phyloP scores from a whole-genome alignment of 805 yeast genomes.

The Kodamaea kakaduensis region DNA sequence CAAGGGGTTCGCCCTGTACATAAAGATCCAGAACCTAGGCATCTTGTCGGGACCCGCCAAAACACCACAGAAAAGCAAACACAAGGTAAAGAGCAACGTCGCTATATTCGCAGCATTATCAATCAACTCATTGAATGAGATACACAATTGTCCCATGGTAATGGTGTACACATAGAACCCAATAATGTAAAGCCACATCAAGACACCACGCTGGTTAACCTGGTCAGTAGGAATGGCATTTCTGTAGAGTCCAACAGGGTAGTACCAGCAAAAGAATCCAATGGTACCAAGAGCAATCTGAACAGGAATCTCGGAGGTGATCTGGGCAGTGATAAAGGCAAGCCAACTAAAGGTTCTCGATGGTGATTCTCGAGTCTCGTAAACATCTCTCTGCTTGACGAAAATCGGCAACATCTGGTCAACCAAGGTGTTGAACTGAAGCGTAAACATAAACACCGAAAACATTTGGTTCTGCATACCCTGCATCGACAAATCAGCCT shows the following conservation, averaged over 20 bases:
- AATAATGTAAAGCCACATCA: slow-evolving; percentile 43
- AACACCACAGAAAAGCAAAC: slow-evolving; percentile 76
- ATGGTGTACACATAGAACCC: slow-evolving; percentile 50
- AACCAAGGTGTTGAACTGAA: slow-evolving; percentile 51
- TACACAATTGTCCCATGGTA: slow-evolving; percentile 54
- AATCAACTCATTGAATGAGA: slow-evolving; percentile 56
- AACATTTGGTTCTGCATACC: slow-evolving; percentile 66
- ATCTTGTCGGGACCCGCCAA: slow-evolving; percentile 53
- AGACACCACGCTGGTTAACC: slow-evolving; percentile 57
- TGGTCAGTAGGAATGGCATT: slow-evolving; percentile 53
- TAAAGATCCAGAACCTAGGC: slow-evolving; percentile 84
- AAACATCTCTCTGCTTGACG: slow-evolving; percentile 58
- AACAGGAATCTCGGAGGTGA: slow-evolving; percentile 66
- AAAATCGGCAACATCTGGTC: slow-evolving; percentile 58
- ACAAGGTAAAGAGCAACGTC: slow-evolving; percentile 54
- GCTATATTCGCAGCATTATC: slow-evolving; percentile 64
- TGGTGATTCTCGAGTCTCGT: slow-evolving; percentile 72
- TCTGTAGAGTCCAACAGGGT: slow-evolving; percentile 20
- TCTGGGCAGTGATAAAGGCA: slow-evolving; percentile 57
- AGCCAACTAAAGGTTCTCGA: slow-evolving; percentile 68
- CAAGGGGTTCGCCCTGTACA: slow-evolving; percentile 71
- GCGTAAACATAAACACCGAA: slow-evolving; percentile 64
- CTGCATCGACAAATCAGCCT: slow-evolving; percentile 44
- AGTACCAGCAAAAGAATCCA: slow-evolving; percentile 50
- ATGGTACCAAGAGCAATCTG: slow-evolving; percentile 59